These are phyloP conservation scores for Geosmithia putterillii DNA, from an alignment of 2,329 filamentous ascomycete species.

Conservation along the genomic window DNA sequence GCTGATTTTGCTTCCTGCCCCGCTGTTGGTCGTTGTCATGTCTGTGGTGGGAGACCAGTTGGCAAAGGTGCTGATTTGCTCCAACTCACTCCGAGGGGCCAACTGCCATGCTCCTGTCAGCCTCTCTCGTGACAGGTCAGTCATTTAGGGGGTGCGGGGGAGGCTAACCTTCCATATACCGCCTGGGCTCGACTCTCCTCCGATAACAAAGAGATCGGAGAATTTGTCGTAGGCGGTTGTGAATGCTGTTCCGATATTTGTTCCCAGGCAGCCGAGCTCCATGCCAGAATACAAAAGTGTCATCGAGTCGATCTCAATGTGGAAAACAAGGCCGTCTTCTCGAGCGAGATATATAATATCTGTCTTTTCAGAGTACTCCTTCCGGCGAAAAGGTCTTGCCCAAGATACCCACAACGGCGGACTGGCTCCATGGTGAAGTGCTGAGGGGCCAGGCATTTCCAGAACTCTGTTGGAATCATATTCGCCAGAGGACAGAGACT, in stretches of 20 bases:
- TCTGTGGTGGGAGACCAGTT: constrained; percentile 53
- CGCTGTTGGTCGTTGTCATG: constrained; percentile 17
- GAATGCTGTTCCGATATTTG: constrained; percentile 72
- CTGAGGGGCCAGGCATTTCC: constrained; percentile 17
- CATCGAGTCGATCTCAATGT: constrained; percentile 52
- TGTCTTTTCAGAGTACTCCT: constrained; percentile 45
- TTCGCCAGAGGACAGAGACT: constrained; percentile 30
- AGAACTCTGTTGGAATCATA: neutral
- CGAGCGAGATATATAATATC: constrained; percentile 79
- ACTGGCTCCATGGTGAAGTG: constrained; percentile 31
- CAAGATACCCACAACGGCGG: constrained; percentile 69
- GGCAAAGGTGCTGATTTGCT: constrained; percentile 35
- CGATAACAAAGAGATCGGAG: constrained; percentile 68
- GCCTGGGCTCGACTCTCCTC: constrained; percentile 67
- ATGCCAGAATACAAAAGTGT: constrained; percentile 41
- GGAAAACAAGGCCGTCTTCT: constrained; percentile 73
- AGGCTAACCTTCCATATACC: constrained; percentile 57
- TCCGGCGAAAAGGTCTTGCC: constrained; percentile 63
- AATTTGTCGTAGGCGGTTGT: constrained; percentile 57
- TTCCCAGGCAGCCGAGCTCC: constrained; percentile 50
- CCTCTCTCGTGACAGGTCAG: neutral
- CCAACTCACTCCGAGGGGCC: constrained; percentile 38
- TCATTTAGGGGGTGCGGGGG: neutral
- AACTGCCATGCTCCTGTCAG: constrained; percentile 21
- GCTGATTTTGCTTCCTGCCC: too few species aligned